Conservation (phyloP, 768 basidiomycete genomes). For the Pisolithus marmoratus region DNA sequence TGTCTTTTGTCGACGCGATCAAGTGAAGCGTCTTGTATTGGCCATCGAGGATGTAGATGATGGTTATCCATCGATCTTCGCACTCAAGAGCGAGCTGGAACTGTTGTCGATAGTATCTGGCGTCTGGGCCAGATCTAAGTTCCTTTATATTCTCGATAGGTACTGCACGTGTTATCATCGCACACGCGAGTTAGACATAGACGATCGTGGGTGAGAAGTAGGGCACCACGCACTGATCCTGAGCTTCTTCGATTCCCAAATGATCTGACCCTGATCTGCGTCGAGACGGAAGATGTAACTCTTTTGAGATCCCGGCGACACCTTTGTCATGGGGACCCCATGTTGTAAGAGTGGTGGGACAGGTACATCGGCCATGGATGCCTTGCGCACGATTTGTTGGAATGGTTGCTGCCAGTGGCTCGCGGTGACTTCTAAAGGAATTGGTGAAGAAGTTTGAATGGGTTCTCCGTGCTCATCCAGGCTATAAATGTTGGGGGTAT, state of each 20-base stretch:
- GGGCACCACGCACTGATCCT: slow-evolving; percentile 51
- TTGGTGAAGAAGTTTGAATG: not conserved
- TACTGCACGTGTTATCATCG: slow-evolving; percentile 40
- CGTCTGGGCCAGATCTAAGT: slow-evolving; percentile 67
- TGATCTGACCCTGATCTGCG: slow-evolving; percentile 73
- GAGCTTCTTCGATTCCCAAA: slow-evolving; percentile 69
- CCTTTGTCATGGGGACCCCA: slow-evolving; percentile 77
- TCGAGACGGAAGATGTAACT: slow-evolving; percentile 66
- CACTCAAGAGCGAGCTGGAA: slow-evolving; percentile 58
- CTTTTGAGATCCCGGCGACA: slow-evolving; percentile 74
- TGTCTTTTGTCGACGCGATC: slow-evolving; percentile 60
- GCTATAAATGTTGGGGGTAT: not conserved
- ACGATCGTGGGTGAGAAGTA: not conserved
- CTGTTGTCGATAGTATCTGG: slow-evolving; percentile 64
- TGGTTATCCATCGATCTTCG: slow-evolving; percentile 77
- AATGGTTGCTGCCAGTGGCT: not conserved
- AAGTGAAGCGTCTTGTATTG: slow-evolving; percentile 84
- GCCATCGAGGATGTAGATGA: slow-evolving; percentile 74
- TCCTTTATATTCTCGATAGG: slow-evolving; percentile 85
- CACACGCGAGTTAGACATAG: not conserved
- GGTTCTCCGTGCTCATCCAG: not conserved
- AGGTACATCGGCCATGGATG: slow-evolving; percentile 32
- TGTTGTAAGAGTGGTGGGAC: slow-evolving; percentile 55
- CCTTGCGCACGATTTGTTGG: not conserved
- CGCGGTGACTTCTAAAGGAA: too few relatives aligned